Evolutionary conservation across 2,329 filamentous ascomycete species (phyloP), one percentile per base, ranked within the genome.

Genomic region (Apiospora hydei): DNA sequence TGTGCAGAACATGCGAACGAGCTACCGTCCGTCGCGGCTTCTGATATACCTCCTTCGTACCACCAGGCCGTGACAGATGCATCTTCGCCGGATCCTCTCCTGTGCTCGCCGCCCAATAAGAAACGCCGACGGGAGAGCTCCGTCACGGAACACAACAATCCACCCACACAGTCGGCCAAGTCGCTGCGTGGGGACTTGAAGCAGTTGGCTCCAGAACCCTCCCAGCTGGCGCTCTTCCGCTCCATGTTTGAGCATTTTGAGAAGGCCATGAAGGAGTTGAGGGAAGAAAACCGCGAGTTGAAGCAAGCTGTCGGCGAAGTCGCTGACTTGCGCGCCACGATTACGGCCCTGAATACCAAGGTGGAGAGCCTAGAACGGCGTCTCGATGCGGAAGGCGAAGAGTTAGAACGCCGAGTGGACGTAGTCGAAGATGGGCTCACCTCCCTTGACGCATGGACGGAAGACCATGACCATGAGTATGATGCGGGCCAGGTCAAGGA

Each of bases 221-320:
- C 69, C 4, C 41, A 61, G 3, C 11, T 61, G 14, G 4, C 47
- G 7, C n/a, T 70, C 1, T 61, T 70, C 13, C 69, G 69, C 21
- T 70, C 49, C 49, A 61, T 57, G 34, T 70, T 57, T 53, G 69
- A 70, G n/a, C 69, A 70, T 3, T 70, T 70, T 13, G 69, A 70
- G 34, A 70, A 70, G 34, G n/a, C 69, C 1, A 21, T 70, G 34
- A n/a, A 6, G 21, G 69, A 46, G 13, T 7, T 70, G 69, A 53
- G 34, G 8, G 69, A 61, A 21, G 69, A 70, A 5, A 70, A 70
- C n/a, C 69, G 26, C 26, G 18, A 70, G 6, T 8, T 64, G 57
- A 64, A 21, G 34, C 34, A 41, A 41, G 57, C 34, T 41, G 57
- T 41, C 34, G 41, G 57, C 57, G 57, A 64, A 64, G 57, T 64